A percentile compares a stretch with the other conserved stretches of the same genome.
phyloP scores from a whole-genome alignment of 345 rosid species.

The Cardamine occulta region DNA sequence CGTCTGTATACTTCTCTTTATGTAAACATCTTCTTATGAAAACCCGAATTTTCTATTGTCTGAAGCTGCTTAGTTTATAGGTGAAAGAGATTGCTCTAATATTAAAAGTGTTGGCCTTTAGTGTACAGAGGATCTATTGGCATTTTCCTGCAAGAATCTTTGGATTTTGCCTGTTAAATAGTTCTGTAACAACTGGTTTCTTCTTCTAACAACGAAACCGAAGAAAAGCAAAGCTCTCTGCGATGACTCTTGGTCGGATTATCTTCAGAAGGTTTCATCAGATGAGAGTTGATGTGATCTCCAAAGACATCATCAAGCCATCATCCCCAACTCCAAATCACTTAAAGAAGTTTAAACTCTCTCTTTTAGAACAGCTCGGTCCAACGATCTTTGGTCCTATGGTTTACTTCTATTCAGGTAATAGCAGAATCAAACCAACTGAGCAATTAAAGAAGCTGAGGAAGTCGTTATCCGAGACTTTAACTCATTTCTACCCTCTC shows the following conservation, averaged over 20 bases:
- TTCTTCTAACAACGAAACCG: constrained; percentile 15
- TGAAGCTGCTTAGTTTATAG: constrained; percentile 10
- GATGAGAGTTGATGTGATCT: constrained; percentile 42
- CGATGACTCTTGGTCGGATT: constrained; percentile 31
- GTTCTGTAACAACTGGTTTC: background rate
- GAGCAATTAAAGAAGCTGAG: constrained; percentile 42
- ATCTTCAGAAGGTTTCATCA: constrained; percentile 35
- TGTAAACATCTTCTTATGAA: constrained; percentile 24
- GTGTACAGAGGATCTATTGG: constrained; percentile 35
- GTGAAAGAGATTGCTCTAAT: constrained; percentile 16
- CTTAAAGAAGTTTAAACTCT: constrained; percentile 36
- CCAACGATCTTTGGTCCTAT: constrained; percentile 42
- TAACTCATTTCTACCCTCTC: constrained; percentile 55
- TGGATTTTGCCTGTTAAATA: constrained; percentile 21
- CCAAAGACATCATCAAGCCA: constrained; percentile 52
- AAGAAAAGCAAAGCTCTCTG: constrained; percentile 5
- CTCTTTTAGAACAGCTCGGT: constrained; percentile 53
- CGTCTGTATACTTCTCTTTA: constrained; percentile 35
- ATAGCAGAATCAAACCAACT: constrained; percentile 8
- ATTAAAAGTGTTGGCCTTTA: constrained; percentile 19
- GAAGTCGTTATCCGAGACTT: constrained; percentile 48
- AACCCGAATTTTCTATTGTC: constrained; percentile 22
- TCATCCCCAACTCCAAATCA: constrained; percentile 50
- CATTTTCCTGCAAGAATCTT: constrained; percentile 38
- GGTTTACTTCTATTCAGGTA: constrained; percentile 45